Evolutionary conservation across 768 basidiomycete genomes (phyloP), one percentile per base, ranked within the genome.

Genomic region (Gautieria morchelliformis): DNA sequence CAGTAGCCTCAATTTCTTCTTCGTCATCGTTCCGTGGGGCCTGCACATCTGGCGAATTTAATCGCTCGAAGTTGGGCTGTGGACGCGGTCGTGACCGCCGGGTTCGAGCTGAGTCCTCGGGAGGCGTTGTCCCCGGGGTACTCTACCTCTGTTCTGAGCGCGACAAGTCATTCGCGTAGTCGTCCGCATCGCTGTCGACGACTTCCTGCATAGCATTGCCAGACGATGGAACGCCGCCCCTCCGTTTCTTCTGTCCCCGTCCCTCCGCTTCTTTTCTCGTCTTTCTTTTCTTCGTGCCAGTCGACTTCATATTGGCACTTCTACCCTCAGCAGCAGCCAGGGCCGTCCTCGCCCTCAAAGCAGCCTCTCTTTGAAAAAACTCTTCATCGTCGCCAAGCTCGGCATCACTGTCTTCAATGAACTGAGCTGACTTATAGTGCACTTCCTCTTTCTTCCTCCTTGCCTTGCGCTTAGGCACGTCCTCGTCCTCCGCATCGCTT

Each of bases 391-490:
- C 84, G 15, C 80, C 88, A 58, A 82, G 82, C 68, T 91, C 89
- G 56, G 76, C 85, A 64, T 96, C 93, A 60, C 89, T 91, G 71
- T 96, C 93, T 66, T 88, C 84, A 67, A 95, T 93, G 67, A 94
- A 89, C 68, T 90, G 86, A 10, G 90, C 91, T 7, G 87, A 89
- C 69, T 92, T 93, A 76, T 89, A 93, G 59, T 74, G 74, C 72
- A 83, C 78, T 67, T 80, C 79, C 67, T 88, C 87, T 66, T 81
- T 84, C 63, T 73, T 75, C 68, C 79, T 82, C 68, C 76, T 81
- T 57, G 71, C 72, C 68, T 67, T 65, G 64, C 70, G 62, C 72
- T 71, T 75, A 59, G 64, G 67, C 57, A 68, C 65, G 45, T 66
- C 68, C 39, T 73, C 75, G 32, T 67, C 66, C 11, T 68, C 71